These are phyloP conservation scores for Sesbania bispinosa DNA, from an alignment of 306 rosid genomes.

Conservation along the genomic window DNA sequence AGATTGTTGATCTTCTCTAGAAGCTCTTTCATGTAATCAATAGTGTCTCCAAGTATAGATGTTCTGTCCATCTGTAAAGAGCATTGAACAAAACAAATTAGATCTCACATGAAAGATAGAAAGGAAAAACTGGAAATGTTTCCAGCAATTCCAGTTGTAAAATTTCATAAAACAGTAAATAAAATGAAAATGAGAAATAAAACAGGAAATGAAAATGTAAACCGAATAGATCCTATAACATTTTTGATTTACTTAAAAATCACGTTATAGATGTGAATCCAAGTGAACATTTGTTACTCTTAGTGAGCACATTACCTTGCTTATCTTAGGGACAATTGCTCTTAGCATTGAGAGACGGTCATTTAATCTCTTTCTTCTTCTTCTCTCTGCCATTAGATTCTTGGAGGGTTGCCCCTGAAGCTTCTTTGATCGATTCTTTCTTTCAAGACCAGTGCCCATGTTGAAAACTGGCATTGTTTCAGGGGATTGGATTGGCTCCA, in stretches of 20 bases:
- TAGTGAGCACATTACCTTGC: too few species aligned
- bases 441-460: slow-evolving; percentile 41
- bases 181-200: too few species aligned
- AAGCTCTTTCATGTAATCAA: slow-evolving; percentile 92
- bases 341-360: slow-evolving; percentile 94
- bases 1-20: slow-evolving; percentile 65
- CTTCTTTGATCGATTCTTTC: slow-evolving; percentile 58
- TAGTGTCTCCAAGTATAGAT: slow-evolving; percentile 92
- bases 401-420: slow-evolving; percentile 87
- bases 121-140: too few species aligned
- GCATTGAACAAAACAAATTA: slow-evolving; percentile 20
- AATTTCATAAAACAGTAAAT: too few species aligned
- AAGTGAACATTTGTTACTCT: too few species aligned
- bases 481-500: slow-evolving; percentile 59
- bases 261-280: too few species aligned
- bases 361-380: slow-evolving; percentile 81
- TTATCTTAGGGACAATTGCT: slow-evolving; percentile 95
- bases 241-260: too few species aligned
- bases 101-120: too few species aligned
- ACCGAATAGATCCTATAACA: too few species aligned
- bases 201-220: too few species aligned
- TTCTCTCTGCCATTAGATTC: slow-evolving; percentile 95
- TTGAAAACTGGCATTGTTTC: slow-evolving; percentile 50
- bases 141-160: too few species aligned
- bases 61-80: slow-evolving; percentile 85